These are phyloP conservation scores for Pseudogymnoascus sp. DNA, from an alignment of 2,329 filamentous ascomycete species.

Conservation along the genomic window DNA sequence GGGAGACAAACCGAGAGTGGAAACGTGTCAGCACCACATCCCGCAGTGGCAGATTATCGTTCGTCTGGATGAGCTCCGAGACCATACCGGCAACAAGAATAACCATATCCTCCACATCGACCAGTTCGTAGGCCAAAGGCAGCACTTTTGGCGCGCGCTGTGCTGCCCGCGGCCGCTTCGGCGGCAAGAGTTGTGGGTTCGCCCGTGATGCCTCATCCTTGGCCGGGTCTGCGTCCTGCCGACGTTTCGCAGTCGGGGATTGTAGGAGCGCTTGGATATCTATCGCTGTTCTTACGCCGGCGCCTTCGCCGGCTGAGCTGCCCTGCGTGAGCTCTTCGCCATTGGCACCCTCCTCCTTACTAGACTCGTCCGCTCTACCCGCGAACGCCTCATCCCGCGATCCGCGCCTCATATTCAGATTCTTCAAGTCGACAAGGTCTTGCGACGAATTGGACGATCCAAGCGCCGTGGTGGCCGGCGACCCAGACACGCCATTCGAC, in stretches of 20 bases:
- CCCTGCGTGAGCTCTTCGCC: not conserved
- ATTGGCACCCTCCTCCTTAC: not conserved
- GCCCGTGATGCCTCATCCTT: not conserved
- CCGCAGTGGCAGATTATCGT: constrained; percentile 77
- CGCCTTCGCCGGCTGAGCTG: not conserved
- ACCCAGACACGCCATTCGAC: not conserved
- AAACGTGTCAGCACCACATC: constrained; percentile 87
- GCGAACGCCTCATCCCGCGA: not conserved
- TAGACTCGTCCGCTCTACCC: not conserved
- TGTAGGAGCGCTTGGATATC: not conserved
- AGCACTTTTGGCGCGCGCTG: constrained; percentile 49
- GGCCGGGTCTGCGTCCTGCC: not conserved
- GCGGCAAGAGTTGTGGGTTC: constrained; percentile 17
- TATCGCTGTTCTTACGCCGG: not conserved
- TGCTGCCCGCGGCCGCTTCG: constrained; percentile 49
- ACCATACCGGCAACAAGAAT: constrained; percentile 91
- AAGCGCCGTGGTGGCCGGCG: not conserved
- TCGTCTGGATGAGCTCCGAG: constrained; percentile 86
- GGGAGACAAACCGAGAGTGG: constrained; percentile 67
- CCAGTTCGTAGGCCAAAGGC: constrained; percentile 72
- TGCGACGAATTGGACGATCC: constrained; percentile 1
- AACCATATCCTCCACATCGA: constrained; percentile 77
- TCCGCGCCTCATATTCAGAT: constrained; percentile 5
- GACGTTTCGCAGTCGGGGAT: not conserved
- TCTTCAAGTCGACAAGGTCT: not conserved